Conservation (phyloP, 2,329 filamentous ascomycete species). For the Cladosporium sp. region DNA sequence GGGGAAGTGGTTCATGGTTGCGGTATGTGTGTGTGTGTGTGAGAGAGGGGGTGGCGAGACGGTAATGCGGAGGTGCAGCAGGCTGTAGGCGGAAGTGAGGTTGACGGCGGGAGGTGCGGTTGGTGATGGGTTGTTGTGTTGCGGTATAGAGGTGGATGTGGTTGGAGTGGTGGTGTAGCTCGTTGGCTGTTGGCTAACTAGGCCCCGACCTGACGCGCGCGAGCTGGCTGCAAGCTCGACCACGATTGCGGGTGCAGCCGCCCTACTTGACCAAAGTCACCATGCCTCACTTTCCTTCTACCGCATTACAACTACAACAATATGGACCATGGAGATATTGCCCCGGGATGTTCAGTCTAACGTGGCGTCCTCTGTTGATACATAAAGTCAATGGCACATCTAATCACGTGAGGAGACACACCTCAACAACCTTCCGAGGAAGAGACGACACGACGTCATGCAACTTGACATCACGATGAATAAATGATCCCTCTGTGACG, state of each 20-base stretch:
- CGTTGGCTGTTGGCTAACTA: background rate
- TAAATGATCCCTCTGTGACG: conserved; percentile 12
- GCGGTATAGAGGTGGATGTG: conserved; percentile 8
- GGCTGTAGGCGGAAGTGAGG: background rate
- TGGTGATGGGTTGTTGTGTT: conserved; percentile 5
- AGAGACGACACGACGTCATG: conserved; percentile 17
- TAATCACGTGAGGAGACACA: background rate
- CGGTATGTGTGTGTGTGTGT: conserved; percentile 12
- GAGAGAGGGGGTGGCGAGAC: background rate
- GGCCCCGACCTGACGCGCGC: conserved; percentile 1
- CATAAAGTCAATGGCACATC: background rate
- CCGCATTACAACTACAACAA: background rate
- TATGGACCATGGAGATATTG: background rate
- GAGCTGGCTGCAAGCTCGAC: conserved; percentile 11
- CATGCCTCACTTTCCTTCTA: background rate
- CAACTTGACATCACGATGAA: conserved; percentile 22
- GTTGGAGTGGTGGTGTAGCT: conserved; percentile 1
- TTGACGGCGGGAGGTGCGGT: background rate
- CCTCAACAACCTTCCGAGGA: background rate
- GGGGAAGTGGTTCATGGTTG: conserved; percentile 65
- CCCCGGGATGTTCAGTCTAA: background rate
- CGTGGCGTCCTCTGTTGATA: background rate
- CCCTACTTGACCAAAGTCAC: background rate
- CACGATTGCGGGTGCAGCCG: background rate
- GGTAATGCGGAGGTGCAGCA: background rate